A percentile compares a stretch with the other conserved stretches of the same genome.
Conservation (phyloP, 2,329 filamentous ascomycete genomes). For the Trichoderma atroviride region DNA sequence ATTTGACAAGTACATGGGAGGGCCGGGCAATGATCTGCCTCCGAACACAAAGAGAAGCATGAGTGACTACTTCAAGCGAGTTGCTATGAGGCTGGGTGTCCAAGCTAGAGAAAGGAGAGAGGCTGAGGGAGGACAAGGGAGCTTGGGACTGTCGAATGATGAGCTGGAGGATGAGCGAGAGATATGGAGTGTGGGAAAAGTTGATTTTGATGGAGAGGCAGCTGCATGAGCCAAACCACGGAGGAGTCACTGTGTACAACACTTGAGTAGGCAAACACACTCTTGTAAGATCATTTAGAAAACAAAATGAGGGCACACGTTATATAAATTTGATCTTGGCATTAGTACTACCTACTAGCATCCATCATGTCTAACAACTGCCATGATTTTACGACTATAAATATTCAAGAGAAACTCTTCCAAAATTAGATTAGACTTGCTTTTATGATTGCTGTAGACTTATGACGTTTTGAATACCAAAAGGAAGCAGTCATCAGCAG, state of each 20-base stretch:
- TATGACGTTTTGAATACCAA: not conserved
- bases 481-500: not conserved
- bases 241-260: not conserved
- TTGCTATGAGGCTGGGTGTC: conserved; percentile 79
- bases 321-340: not conserved
- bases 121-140: conserved; percentile 86
- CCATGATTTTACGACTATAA: not conserved
- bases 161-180: conserved; percentile 94
- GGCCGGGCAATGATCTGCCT: conserved; percentile 66
- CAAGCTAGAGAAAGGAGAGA: conserved; percentile 89
- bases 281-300: not conserved
- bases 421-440: not conserved
- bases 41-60: conserved; percentile 82
- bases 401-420: not conserved
- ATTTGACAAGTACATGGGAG: conserved; percentile 87
- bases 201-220: conserved; percentile 72
- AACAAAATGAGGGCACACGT: not conserved
- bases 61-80: conserved; percentile 95
- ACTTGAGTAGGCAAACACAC: not conserved
- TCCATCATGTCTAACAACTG: not conserved
- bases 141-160: conserved; percentile 83
- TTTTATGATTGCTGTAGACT: not conserved
- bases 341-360: not conserved
- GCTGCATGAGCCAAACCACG: conserved; percentile 36
- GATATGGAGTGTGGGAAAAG: conserved; percentile 91